Conservation (phyloP, 305 asterid species). For the Fraxinus albicans region DNA sequence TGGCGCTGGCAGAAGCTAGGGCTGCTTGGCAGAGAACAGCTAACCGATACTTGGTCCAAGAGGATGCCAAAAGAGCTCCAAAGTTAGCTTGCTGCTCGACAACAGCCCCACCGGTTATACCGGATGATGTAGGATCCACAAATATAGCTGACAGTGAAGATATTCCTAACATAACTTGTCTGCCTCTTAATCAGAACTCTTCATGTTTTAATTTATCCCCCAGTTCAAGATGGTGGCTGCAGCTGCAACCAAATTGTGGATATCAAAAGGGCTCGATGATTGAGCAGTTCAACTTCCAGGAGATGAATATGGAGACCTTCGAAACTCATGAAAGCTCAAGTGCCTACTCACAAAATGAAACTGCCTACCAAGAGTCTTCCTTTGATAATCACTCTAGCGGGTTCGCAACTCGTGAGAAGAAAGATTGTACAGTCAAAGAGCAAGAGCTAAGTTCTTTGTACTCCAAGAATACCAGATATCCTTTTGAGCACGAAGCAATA, state of each 20-base stretch:
- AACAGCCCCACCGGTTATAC: constrained; percentile 39
- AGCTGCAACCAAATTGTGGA: constrained; percentile 39
- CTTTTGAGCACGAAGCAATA: constrained; percentile 21
- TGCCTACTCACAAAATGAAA: background rate
- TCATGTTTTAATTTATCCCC: constrained; percentile 65
- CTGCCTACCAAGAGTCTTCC: constrained; percentile 21
- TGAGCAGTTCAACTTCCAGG: constrained; percentile 32
- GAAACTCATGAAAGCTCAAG: constrained; percentile 24
- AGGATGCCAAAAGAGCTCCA: constrained; percentile 95
- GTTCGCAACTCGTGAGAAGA: constrained; percentile 22
- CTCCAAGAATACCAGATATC: constrained; percentile 13
- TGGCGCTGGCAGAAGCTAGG: constrained; percentile 91
- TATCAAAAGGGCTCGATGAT: constrained; percentile 38
- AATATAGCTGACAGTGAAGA: constrained; percentile 40
- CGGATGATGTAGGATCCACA: constrained; percentile 41
- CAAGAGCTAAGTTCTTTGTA: constrained; percentile 9
- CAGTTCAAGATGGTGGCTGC: constrained; percentile 77
- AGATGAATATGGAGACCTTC: constrained; percentile 32
- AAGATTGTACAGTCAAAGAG: constrained; percentile 30
- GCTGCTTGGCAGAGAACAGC: constrained; percentile 94
- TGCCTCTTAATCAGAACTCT: constrained; percentile 44
- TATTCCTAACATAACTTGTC: constrained; percentile 30
- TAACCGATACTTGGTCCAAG: constrained; percentile 82
- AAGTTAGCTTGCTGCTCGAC: constrained; percentile 79
- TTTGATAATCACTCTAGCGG: constrained; percentile 29